Base-by-base conservation (phyloP, 1,139 yeast species). In the Blastobotrys illinoisensis region DNA sequence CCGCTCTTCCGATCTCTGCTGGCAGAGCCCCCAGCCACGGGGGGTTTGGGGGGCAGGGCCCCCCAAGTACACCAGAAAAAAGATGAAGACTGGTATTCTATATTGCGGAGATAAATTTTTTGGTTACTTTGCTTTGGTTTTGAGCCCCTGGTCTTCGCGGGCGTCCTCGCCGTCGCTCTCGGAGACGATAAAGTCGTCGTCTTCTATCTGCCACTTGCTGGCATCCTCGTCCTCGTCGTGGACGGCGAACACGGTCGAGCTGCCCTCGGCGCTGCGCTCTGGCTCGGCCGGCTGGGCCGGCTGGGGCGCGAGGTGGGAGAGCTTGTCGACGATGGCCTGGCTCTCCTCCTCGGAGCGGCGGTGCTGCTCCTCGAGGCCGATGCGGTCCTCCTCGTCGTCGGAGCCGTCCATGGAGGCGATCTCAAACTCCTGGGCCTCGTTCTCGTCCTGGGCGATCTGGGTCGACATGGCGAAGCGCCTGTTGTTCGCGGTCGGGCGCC, bases 401-500 rank as follows among this genome's bases (percentile, higher is more conserved):
- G 72, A 68, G 50, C 71, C 76, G 40, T 73, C 65, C 49, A 74
- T 58, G 19, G 76, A 72, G 36, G 75, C 78, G 56, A 75, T 74
- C 56, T 75, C 78, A 62, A 75, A 75, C 50, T 83, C 88, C 44
- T 79, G 86, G 19, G 75, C 78, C 46, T 80, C 83, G 57, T 82
- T 88, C 49, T 83, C 88, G 58, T 85, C 90, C 44, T 91, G 88
- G 24, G 97, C 88, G 55, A 93, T 76, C 73, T 95, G 98, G 56
- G 89, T 90, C 3, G 97, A 89, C 63, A 91, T 91, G 18, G 98
- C 99, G 68, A 93, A 81, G 81, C 95, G 85, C 66, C 91, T 86
- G 60, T 96, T 90, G 46, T 96, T 89, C 64, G 88, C 96, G 0
- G 98, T 91, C 50, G 99, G 99, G 71, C 99, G 83, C 99, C 99